These are phyloP conservation scores for Talaromyces thailandensis DNA, from an alignment of 495 filamentous ascomycete genomes.

Conservation along the genomic window DNA sequence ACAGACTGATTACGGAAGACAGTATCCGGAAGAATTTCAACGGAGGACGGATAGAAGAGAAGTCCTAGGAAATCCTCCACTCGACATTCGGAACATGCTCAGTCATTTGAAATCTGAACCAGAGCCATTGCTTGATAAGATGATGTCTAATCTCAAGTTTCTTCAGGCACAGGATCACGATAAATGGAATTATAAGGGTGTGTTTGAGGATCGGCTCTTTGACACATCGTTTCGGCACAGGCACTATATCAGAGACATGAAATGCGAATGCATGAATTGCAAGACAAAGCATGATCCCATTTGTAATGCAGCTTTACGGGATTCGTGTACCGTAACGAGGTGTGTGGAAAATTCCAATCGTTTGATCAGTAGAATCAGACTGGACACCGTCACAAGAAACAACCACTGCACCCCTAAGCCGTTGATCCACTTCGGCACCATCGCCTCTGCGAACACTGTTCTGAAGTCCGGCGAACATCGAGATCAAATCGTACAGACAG, in stretches of 20 bases:
- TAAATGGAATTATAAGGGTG: constrained; percentile 9
- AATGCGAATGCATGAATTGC: constrained; percentile 7
- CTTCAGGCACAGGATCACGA: neutral
- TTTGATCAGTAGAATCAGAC: constrained; percentile 4
- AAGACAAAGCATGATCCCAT: constrained; percentile 1
- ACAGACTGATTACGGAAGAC: constrained; percentile 25
- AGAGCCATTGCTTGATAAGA: neutral
- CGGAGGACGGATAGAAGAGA: constrained; percentile 15
- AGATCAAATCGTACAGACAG: constrained; percentile 10
- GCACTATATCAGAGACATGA: constrained; percentile 4
- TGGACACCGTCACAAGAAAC: neutral
- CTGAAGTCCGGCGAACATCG: constrained; percentile 22
- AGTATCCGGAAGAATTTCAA: constrained; percentile 14
- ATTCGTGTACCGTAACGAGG: constrained; percentile 2
- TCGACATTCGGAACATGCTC: constrained; percentile 19
- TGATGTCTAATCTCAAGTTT: neutral
- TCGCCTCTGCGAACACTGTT: constrained; percentile 20
- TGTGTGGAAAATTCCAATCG: constrained; percentile 3
- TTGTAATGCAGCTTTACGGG: neutral
- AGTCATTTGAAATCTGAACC: neutral
- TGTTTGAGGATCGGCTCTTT: constrained; percentile 11
- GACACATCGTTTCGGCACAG: constrained; percentile 12
- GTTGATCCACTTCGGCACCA: constrained; percentile 13
- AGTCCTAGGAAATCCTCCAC: constrained; percentile 14
- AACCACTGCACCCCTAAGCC: neutral